Base-by-base conservation (phyloP, 176 grass and related monocot genomes). In the Oryza brachyantha region DNA sequence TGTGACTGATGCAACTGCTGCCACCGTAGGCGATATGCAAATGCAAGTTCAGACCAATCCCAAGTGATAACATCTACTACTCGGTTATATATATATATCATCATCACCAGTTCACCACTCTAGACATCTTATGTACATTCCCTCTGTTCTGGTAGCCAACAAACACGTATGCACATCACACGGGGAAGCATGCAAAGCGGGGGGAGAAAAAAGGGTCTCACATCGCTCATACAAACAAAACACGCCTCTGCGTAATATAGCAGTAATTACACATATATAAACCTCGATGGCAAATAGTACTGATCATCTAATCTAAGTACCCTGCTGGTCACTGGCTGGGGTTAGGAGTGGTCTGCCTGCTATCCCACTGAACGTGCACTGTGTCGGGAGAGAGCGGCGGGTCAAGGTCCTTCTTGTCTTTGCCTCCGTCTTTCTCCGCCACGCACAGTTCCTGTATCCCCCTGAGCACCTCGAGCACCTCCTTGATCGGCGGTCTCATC, bases 401-500 rank as follows among this genome's bases (percentile, higher is more conserved):
- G 2, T 8, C 7, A 10, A 39, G 63, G 68, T 57, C 26, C 42
- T 90, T 93, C 42, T 90, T 93, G 57, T 66, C 16, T 37, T 88
- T 76, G 66, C 73, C 78, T 21, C 64, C 84, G 28, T 78, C 54
- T 31, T 86, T 87, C 48, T 40, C 82, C 35, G 1, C 10, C 79
- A 25, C 42, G 46, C 64, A 79, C 4, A 81, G 82, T 0, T 31
- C 88, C 81, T 86, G 81, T 14, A 94, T 90, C 62, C 68, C 60
- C 81, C 21, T 75, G 84, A 97, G 82, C 80, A 82, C 89, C 28
- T 90, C 94, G 32, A 80, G 85, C 66, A 92, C 94, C 82, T 97
- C 94, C 79, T 64, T 89, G 68, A 97, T 88, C 43, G 94, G 89
- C 57, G 91, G 94, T 36, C 94, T 84, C 91, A 97, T 90, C 66